These are phyloP conservation scores for Metarhizium humberi DNA, from an alignment of 2,329 filamentous ascomycete genomes.

Conservation along the genomic window DNA sequence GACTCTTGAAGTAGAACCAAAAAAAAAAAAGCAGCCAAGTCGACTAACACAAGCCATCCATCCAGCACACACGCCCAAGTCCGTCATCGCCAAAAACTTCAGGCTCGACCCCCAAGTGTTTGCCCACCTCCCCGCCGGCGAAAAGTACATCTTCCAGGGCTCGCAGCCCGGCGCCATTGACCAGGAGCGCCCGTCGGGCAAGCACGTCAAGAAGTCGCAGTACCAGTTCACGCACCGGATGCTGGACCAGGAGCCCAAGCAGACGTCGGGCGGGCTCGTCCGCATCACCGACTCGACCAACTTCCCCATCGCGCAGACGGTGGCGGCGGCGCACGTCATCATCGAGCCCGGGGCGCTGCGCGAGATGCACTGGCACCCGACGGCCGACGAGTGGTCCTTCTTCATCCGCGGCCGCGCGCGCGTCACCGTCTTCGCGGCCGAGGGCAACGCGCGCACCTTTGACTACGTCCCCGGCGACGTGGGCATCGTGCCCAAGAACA, in stretches of 20 bases:
- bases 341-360: constrained; percentile 64
- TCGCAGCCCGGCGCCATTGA: constrained; percentile 54
- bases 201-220: constrained; percentile 56
- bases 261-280: constrained; percentile 59
- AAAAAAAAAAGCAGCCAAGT: too few species aligned
- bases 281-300: constrained; percentile 69
- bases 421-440: constrained; percentile 64
- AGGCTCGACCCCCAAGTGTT: constrained; percentile 63
- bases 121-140: constrained; percentile 51
- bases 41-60: too few species aligned
- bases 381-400: constrained; percentile 73
- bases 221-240: constrained; percentile 63
- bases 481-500: constrained; percentile 66
- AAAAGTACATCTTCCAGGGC: constrained; percentile 74
- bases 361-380: constrained; percentile 79
- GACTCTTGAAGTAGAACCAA: too few species aligned
- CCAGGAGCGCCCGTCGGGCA: constrained; percentile 52
- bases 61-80: constrained; percentile 58
- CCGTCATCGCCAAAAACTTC: constrained; percentile 67
- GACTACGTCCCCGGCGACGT: constrained; percentile 69
- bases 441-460: constrained; percentile 62
- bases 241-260: constrained; percentile 57
- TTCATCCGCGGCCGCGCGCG: constrained; percentile 65
- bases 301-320: constrained; percentile 63
- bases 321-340: constrained; percentile 62